These are phyloP conservation scores for Aureobasidium sp. DNA, from an alignment of 2,329 filamentous ascomycete species.

Conservation along the genomic window DNA sequence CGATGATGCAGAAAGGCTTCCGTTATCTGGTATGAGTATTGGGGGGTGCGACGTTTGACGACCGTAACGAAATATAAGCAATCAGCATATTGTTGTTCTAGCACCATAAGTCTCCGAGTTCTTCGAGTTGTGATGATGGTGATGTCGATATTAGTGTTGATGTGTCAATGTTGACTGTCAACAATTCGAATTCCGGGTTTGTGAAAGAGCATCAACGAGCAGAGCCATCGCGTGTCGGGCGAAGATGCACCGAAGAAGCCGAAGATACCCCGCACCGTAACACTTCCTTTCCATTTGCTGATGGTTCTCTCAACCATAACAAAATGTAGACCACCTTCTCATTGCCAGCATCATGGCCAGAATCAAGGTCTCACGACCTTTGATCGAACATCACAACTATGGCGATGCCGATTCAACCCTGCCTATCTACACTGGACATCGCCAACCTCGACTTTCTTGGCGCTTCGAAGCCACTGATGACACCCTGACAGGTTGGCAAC, in stretches of 20 bases:
- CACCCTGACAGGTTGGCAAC: background rate
- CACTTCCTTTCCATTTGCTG: background rate
- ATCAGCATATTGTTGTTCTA: background rate
- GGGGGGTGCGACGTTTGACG: background rate
- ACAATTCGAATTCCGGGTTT: no score
- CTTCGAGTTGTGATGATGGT: no score
- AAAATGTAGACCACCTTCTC: background rate
- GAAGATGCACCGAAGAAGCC: background rate
- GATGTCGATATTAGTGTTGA: no score
- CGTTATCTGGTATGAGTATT: constrained; percentile 37
- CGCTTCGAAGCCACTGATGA: background rate
- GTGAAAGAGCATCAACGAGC: no score
- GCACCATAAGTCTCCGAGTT: no score
- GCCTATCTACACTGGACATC: background rate
- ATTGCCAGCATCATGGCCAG: background rate
- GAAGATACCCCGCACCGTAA: background rate
- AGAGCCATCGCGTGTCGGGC: background rate
- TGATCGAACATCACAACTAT: background rate
- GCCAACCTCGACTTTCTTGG: constrained; percentile 12
- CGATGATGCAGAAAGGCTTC: constrained; percentile 47
- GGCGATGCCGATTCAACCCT: background rate
- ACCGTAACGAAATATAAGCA: background rate
- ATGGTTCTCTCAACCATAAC: no score
- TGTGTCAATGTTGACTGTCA: no score
- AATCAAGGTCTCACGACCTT: background rate